A percentile compares a stretch with the other conserved stretches of the same genome.
Evolutionary conservation across 805 yeast genomes (phyloP).

Genomic region (Starmerella bombicola): DNA sequence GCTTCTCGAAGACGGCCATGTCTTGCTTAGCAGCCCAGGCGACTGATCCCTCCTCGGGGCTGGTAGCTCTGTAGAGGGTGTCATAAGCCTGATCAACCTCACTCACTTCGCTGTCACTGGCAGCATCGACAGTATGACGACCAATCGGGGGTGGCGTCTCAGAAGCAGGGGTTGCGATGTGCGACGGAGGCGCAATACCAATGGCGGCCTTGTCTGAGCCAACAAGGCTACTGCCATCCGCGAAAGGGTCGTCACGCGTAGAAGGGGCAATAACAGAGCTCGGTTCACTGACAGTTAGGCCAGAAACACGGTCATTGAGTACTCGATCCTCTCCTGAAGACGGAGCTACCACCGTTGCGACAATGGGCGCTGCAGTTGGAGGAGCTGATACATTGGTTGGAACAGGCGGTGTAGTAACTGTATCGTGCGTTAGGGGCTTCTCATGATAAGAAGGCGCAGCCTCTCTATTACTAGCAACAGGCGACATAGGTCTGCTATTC

Average conservation of each 20-base stretch:
- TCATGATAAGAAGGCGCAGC: not conserved
- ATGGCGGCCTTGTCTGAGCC: not conserved
- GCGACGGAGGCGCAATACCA: not conserved
- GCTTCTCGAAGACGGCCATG: slow-evolving; percentile 15
- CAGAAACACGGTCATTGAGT: not conserved
- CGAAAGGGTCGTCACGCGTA: slow-evolving; percentile 23
- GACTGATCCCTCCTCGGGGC: slow-evolving; percentile 9
- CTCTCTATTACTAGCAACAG: too few relatives aligned
- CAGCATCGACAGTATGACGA: not conserved
- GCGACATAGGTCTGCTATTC: not conserved
- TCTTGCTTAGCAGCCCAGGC: slow-evolving; percentile 22
- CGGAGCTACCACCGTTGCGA: not conserved
- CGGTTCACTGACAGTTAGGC: not conserved
- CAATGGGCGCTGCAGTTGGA: not conserved
- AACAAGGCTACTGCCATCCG: not conserved
- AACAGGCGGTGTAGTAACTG: not conserved
- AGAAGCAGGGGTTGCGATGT: not conserved
- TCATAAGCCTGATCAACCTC: slow-evolving; percentile 12
- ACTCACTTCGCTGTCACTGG: slow-evolving; percentile 17
- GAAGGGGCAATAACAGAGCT: not conserved
- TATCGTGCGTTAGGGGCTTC: not conserved
- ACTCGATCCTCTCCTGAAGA: not conserved
- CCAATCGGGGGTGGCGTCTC: not conserved
- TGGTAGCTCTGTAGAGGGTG: slow-evolving; percentile 2
- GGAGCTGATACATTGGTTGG: not conserved